Evolutionary conservation across 805 yeast genomes (phyloP).

Genomic region (Saccharomycopsis capsularis): DNA sequence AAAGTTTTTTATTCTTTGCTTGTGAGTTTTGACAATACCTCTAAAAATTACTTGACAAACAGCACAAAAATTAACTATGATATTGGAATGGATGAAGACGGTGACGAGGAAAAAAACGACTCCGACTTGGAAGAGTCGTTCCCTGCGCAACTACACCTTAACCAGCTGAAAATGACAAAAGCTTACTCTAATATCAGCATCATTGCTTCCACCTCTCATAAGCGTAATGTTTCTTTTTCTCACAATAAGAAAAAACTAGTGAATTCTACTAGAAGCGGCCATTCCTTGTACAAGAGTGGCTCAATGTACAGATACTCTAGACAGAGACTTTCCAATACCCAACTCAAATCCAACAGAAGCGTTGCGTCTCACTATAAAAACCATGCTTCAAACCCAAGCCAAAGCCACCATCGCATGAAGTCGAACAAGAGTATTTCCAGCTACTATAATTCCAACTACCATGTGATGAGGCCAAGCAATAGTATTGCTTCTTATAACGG

Average conservation of each 20-base stretch:
- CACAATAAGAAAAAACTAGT: slow-evolving; percentile 7
- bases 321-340: neutral
- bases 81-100: neutral
- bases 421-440: slow-evolving; percentile 20
- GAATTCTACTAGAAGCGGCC: neutral
- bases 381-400: neutral
- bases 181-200: slow-evolving; percentile 21
- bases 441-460: slow-evolving; percentile 7
- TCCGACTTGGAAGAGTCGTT: slow-evolving; percentile 17
- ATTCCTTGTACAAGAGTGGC: slow-evolving; percentile 11
- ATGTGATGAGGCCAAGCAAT: slow-evolving; percentile 14
- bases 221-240: slow-evolving; percentile 17
- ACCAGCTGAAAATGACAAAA: slow-evolving; percentile 16
- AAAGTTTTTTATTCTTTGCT: slow-evolving; percentile 21
- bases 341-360: slow-evolving; percentile 5
- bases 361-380: neutral
- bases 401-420: too few relatives aligned
- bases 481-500: slow-evolving; percentile 21
- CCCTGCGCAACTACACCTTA: slow-evolving; percentile 17
- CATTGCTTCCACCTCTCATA: slow-evolving; percentile 14
- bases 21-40: slow-evolving; percentile 13
- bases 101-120: slow-evolving; percentile 1
- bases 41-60: slow-evolving; percentile 6
- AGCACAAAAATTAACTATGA: neutral
- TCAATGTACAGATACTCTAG: slow-evolving; percentile 7